Conservation (phyloP, 2,329 filamentous ascomycete genomes). For the Graphiopsis chlorocephala region DNA sequence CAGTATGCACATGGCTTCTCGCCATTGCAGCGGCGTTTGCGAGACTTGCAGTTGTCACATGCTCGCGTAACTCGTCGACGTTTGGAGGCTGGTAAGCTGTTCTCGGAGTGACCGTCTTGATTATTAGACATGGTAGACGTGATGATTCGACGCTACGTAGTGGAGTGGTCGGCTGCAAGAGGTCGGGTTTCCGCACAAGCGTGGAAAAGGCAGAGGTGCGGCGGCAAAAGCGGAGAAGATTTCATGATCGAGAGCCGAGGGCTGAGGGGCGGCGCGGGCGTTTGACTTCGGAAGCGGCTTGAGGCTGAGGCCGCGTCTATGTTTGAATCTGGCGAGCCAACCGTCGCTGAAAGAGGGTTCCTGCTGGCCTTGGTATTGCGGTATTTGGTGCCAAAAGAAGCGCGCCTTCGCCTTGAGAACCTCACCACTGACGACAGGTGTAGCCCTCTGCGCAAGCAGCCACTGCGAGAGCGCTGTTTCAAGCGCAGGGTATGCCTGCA, state of each 20-base stretch:
- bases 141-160: neutral
- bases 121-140: neutral
- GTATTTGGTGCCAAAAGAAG: neutral
- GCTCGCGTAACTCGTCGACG: constrained; percentile 23
- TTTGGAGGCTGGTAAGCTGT: constrained; percentile 11
- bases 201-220: neutral
- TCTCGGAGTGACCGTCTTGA: neutral
- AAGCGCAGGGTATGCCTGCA: neutral
- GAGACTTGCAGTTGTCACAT: constrained; percentile 34
- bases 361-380: neutral
- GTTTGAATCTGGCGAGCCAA: neutral
- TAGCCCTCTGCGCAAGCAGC: neutral
- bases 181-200: neutral
- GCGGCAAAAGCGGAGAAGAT: neutral
- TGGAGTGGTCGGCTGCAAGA: neutral
- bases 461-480: neutral
- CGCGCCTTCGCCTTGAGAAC: neutral
- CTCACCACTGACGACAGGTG: neutral
- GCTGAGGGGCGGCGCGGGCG: neutral
- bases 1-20: constrained; percentile 42
- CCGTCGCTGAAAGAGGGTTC: neutral
- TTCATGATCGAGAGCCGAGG: neutral
- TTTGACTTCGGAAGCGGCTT: neutral
- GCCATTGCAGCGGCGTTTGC: constrained; percentile 43
- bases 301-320: neutral